phyloP scores from a whole-genome alignment of 2,329 filamentous ascomycete species.

The Botryotinia globosa region DNA sequence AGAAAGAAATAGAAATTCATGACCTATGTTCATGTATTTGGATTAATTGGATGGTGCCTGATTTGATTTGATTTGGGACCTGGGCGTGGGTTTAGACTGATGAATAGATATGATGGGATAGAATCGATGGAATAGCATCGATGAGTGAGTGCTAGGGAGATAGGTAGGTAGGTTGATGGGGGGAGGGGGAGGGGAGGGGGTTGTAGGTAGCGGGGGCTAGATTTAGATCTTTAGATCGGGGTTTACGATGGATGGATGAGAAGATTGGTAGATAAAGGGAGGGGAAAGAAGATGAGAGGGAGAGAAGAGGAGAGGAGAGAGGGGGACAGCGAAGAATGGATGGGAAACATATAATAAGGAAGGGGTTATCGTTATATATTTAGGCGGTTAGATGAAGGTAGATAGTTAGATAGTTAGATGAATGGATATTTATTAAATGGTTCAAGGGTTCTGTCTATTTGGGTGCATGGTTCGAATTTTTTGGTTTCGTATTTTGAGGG shows the following conservation, averaged over 20 bases:
- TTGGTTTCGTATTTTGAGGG: no score
- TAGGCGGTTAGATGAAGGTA: background rate
- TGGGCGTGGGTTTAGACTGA: background rate
- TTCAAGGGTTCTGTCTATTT: background rate
- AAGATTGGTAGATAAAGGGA: no score
- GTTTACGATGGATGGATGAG: background rate
- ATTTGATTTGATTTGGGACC: background rate
- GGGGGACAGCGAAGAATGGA: no score
- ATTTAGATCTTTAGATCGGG: background rate
- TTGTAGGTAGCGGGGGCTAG: no score
- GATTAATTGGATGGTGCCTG: background rate
- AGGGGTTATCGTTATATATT: background rate
- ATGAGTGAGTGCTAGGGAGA: background rate
- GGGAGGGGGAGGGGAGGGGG: rapidly evolving
- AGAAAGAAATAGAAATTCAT: background rate
- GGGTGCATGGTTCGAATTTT: no score
- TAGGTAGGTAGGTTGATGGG: background rate
- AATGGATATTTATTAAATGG: background rate
- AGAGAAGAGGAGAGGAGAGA: background rate
- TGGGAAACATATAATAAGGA: background rate
- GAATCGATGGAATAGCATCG: background rate
- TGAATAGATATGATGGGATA: constrained; percentile 6
- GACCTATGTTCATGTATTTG: background rate
- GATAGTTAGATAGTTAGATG: background rate
- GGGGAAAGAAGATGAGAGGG: no score